phyloP scores from a whole-genome alignment of 2,329 filamentous ascomycete species.

The Fusarium sp. region DNA sequence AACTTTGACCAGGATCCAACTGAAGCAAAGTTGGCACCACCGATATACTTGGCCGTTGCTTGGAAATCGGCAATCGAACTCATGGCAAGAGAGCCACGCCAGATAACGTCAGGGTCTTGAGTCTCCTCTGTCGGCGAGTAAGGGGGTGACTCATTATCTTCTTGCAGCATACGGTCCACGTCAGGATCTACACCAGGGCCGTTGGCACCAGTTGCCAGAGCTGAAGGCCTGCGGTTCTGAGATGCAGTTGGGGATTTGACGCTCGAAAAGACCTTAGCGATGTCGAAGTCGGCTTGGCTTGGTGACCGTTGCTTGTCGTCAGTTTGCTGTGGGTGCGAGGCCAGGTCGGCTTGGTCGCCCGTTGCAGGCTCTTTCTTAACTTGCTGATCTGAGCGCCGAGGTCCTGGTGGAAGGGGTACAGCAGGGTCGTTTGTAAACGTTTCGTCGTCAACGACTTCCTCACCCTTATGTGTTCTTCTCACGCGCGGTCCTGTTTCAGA shows the following conservation, averaged over 20 bases:
- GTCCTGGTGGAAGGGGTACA: constrained; percentile 45
- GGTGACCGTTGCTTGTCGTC: constrained; percentile 65
- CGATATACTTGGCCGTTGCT: constrained; percentile 84
- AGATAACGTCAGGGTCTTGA: constrained; percentile 76
- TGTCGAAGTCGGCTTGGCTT: constrained; percentile 75
- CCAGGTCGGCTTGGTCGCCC: constrained; percentile 41
- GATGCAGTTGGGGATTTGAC: constrained; percentile 77
- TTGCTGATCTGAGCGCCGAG: constrained; percentile 41
- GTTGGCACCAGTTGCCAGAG: constrained; percentile 58
- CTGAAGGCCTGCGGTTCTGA: constrained; percentile 61
- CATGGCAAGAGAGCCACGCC: constrained; percentile 83
- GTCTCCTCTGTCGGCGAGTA: constrained; percentile 84
- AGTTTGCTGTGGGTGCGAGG: constrained; percentile 52
- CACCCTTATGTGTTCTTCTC: constrained; percentile 92
- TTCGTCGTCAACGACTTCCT: constrained; percentile 87
- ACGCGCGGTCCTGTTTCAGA: constrained; percentile 79
- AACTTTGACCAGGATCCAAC: constrained; percentile 78
- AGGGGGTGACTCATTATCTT: constrained; percentile 81
- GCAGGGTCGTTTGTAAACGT: constrained; percentile 55
- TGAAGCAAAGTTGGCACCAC: constrained; percentile 79
- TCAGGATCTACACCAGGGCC: constrained; percentile 83
- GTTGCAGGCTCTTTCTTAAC: constrained; percentile 53
- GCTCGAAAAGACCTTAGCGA: constrained; percentile 85
- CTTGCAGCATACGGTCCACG: constrained; percentile 87
- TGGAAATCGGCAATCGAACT: constrained; percentile 79